A percentile compares a stretch with the other conserved stretches of the same genome.
Conservation (phyloP, 2,329 filamentous ascomycete genomes). For the Aspergillus sojae region DNA sequence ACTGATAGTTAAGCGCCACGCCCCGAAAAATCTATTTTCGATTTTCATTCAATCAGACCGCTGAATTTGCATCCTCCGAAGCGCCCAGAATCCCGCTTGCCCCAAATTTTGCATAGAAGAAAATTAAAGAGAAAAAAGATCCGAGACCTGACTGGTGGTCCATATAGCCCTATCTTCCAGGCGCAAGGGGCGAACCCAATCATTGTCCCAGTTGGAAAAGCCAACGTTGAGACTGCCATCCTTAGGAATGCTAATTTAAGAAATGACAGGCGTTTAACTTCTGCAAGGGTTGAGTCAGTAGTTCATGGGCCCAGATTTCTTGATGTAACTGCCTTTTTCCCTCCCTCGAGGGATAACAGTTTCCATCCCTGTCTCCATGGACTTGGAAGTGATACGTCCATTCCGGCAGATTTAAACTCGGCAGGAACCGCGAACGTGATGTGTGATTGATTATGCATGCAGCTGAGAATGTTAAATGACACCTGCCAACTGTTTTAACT, state of each 20-base stretch:
- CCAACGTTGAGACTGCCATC: background rate
- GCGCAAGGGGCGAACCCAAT: background rate
- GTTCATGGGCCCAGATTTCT: background rate
- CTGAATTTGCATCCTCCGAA: background rate
- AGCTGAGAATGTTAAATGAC: background rate
- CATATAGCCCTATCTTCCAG: background rate
- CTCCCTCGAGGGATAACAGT: background rate
- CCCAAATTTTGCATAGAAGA: background rate
- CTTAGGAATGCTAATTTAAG: conserved; percentile 3
- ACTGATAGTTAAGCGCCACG: conserved; percentile 5
- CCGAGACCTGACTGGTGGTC: background rate
- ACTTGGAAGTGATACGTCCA: background rate
- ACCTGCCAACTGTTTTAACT: background rate
- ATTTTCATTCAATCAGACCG: background rate
- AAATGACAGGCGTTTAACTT: background rate
- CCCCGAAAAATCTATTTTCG: background rate
- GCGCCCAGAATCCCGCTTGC: background rate
- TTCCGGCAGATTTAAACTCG: background rate
- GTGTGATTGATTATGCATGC: background rate
- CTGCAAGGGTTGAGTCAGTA: background rate
- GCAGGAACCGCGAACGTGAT: background rate
- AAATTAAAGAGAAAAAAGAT: background rate
- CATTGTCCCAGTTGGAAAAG: background rate
- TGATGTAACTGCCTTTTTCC: background rate
- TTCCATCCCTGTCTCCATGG: background rate